Evolutionary conservation across 1,284 basidiomycete genomes (phyloP), one percentile per base, ranked within the genome.

Genomic region (Leccinum ponderosum): DNA sequence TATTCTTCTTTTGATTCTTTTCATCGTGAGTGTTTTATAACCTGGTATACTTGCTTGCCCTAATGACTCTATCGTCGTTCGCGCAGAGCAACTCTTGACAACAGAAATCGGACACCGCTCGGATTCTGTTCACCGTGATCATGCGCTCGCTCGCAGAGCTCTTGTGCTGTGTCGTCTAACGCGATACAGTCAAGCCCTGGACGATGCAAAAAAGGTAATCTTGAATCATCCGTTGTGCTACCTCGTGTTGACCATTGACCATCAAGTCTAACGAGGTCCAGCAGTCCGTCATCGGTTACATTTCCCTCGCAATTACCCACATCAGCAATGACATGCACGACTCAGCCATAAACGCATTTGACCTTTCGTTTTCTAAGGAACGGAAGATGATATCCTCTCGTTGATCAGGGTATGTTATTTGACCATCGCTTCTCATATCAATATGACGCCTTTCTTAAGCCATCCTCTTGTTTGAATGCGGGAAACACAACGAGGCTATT

Each of bases 231-330:
- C n/a, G 3, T 57, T 17, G 2, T 27, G 22, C 33, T 8, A 59
- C 14, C 3, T 25, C 3, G 2, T 14, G 6, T 22, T 51, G 20
- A 62, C 22, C 20, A 22, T 25, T 3, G 0, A 3, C 1, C 14
- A 4, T 5, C 27, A 64, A 62, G 62, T 64, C 62, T 29, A 20
- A 60, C 5, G 3, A 53, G 29, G 4, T 50, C 15, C 53, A 50
- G 8, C 53, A 20, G 27, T 59, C 61, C 3, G 22, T 29, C 4
- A 17, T 60, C 8, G 56, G 42, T 33, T 11, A 64, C 11, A 60
- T 64, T 17, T 42, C 62, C n/a, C 25, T 20, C 5, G 35, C 58
- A 2, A 33, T 64, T 12, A 37, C 44, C 17, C 25, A 15, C 6
- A n/a, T 39, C 31, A 22, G 51, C 31, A 22, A 54, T 7, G 44